These are phyloP conservation scores for Hericium rajendrae DNA, from an alignment of 768 basidiomycete genomes.

Conservation along the genomic window DNA sequence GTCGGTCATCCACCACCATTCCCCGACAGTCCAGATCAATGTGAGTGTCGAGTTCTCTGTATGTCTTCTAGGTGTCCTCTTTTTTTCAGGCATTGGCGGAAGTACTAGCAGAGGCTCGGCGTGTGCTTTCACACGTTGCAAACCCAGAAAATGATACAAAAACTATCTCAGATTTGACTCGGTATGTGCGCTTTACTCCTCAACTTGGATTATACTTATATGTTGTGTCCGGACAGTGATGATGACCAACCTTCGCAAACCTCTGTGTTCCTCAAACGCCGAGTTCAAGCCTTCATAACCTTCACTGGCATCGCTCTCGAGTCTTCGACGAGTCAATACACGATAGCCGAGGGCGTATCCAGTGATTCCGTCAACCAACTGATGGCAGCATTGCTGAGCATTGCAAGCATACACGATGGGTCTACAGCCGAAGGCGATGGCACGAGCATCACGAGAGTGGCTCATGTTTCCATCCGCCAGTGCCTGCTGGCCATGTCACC, in stretches of 20 bases:
- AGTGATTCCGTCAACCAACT: conserved; percentile 29
- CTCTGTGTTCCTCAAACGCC: conserved; percentile 38
- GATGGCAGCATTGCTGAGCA: conserved; percentile 37
- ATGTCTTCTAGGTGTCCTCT: not conserved
- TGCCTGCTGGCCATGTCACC: conserved; percentile 58
- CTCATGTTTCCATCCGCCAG: conserved; percentile 9
- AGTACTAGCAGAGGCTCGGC: conserved; percentile 54
- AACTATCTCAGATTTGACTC: conserved; percentile 46
- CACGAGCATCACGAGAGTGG: conserved; percentile 5
- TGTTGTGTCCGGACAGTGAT: conserved; percentile 30
- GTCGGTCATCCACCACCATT: conserved; percentile 49
- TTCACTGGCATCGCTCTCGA: conserved; percentile 51
- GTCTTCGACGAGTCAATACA: conserved; percentile 14
- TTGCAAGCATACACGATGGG: conserved; percentile 30
- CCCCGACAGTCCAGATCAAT: conserved; percentile 36
- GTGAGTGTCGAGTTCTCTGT: conserved; percentile 28
- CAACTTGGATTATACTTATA: not conserved
- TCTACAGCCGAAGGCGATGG: conserved; percentile 19
- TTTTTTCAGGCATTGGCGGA: conserved; percentile 48
- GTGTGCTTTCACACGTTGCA: conserved; percentile 38
- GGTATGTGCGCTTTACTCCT: conserved; percentile 31
- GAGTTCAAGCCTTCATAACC: conserved; percentile 57
- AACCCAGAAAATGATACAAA: conserved; percentile 26
- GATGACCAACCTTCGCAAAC: conserved; percentile 44
- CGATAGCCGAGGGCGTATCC: conserved; percentile 11